These are phyloP conservation scores for Barnettozyma sp. DNA, from an alignment of 805 yeast genomes.

Conservation along the genomic window DNA sequence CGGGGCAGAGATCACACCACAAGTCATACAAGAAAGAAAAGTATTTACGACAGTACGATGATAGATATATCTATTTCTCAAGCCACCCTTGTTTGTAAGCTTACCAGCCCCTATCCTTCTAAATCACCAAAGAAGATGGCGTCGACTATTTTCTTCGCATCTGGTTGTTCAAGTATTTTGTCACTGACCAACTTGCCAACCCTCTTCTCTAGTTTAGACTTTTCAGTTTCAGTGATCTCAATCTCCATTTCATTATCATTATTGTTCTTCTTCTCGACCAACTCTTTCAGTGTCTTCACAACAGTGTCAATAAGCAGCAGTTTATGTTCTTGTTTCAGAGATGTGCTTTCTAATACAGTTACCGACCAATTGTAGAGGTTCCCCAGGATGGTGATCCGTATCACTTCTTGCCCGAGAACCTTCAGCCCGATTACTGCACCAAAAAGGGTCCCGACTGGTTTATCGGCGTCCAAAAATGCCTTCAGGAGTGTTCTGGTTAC, in stretches of 20 bases:
- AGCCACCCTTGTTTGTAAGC: too few species aligned
- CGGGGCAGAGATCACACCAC: too few species aligned
- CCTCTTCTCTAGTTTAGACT: slow-evolving; percentile 42
- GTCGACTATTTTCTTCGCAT: slow-evolving; percentile 43
- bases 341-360: slow-evolving; percentile 38
- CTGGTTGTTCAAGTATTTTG: slow-evolving; percentile 39
- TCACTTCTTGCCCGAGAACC: slow-evolving; percentile 81
- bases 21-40: too few species aligned
- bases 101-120: slow-evolving; percentile 6
- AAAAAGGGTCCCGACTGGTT: slow-evolving; percentile 83
- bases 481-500: slow-evolving; percentile 88
- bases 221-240: slow-evolving; percentile 30
- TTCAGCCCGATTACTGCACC: slow-evolving; percentile 85
- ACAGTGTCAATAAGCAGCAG: slow-evolving; percentile 42
- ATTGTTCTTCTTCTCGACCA: slow-evolving; percentile 31
- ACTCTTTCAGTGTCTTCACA: slow-evolving; percentile 46
- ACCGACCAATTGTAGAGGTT: slow-evolving; percentile 77
- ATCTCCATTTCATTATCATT: slow-evolving; percentile 32
- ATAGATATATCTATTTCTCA: too few species aligned
- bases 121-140: slow-evolving; percentile 72
- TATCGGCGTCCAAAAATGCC: slow-evolving; percentile 79
- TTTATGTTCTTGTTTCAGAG: slow-evolving; percentile 37
- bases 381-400: slow-evolving; percentile 76
- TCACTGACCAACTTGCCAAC: slow-evolving; percentile 56
- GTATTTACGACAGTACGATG: too few species aligned